These are phyloP conservation scores for Astrothelium macrocarpum DNA, from an alignment of 495 filamentous ascomycete genomes.

Conservation along the genomic window DNA sequence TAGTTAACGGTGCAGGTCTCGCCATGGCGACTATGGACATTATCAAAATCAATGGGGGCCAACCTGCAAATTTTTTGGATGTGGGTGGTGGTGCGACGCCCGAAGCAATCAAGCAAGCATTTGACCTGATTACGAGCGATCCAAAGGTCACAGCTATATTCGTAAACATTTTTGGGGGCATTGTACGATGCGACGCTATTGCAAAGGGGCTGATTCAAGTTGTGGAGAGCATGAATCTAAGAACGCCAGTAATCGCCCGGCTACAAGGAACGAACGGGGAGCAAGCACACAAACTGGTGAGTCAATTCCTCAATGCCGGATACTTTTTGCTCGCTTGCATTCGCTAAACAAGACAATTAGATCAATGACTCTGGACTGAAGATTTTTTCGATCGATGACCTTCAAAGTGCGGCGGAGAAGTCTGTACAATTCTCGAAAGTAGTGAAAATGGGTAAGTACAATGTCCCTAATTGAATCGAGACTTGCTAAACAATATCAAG, in stretches of 20 bases:
- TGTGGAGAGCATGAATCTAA: constrained; percentile 84
- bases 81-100: constrained; percentile 96
- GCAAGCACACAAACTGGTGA: constrained; percentile 75
- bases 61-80: constrained; percentile 96
- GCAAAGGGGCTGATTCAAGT: constrained; percentile 92
- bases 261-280: constrained; percentile 99
- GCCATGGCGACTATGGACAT: constrained; percentile 99
- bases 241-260: constrained; percentile 91
- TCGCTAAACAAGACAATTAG: constrained; percentile 32
- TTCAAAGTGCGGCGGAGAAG: constrained; percentile 95
- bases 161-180: constrained; percentile 99
- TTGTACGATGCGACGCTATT: constrained; percentile 95
- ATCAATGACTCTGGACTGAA: constrained; percentile 97
- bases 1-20: constrained; percentile 97
- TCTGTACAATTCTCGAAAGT: constrained; percentile 97
- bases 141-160: constrained; percentile 98
- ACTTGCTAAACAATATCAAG: constrained; percentile 30
- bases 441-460: constrained; percentile 80
- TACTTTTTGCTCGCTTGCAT: background rate
- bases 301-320: constrained; percentile 10
- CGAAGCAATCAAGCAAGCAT: constrained; percentile 91
- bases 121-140: constrained; percentile 96
- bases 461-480: background rate
- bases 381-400: constrained; percentile 98
- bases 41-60: constrained; percentile 97